Percentiles rank a stretch among this genome's conserved stretches.
phyloP scores from a whole-genome alignment of 306 rosid genomes.

The Arachis hypogaea region DNA sequence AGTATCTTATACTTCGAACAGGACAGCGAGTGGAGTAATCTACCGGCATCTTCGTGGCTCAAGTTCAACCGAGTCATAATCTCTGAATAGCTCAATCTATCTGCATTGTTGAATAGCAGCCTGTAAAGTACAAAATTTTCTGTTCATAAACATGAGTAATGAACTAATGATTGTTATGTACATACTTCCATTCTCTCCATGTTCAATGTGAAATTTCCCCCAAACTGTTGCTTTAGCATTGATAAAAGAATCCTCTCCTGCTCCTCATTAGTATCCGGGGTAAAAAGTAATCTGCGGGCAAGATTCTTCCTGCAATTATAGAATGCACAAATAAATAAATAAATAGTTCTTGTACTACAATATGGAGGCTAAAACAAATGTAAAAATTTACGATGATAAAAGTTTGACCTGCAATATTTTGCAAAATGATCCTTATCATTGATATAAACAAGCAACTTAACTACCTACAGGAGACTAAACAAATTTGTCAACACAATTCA shows the following conservation, averaged over 20 bases:
- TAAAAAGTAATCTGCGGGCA: conserved; percentile 85
- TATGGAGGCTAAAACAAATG: neutral
- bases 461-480: conserved; percentile 46
- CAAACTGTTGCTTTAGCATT: conserved; percentile 76
- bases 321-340: neutral
- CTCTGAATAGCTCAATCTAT: conserved; percentile 74
- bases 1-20: conserved; percentile 88
- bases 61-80: conserved; percentile 78
- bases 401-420: conserved; percentile 45
- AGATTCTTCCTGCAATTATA: conserved; percentile 74
- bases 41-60: conserved; percentile 62
- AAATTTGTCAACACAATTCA: neutral
- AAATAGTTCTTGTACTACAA: neutral
- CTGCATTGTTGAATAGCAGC: conserved; percentile 87
- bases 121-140: conserved; percentile 45
- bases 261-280: conserved; percentile 75
- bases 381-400: neutral
- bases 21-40: conserved; percentile 80
- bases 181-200: conserved; percentile 83
- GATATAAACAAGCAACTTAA: conserved; percentile 63
- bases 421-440: conserved; percentile 59
- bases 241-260: conserved; percentile 69
- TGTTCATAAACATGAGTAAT: conserved; percentile 1
- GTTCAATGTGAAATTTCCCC: conserved; percentile 80
- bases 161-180: neutral